phyloP scores from a whole-genome alignment of 2,329 filamentous ascomycete species.

The Ceratocystis colombiana region DNA sequence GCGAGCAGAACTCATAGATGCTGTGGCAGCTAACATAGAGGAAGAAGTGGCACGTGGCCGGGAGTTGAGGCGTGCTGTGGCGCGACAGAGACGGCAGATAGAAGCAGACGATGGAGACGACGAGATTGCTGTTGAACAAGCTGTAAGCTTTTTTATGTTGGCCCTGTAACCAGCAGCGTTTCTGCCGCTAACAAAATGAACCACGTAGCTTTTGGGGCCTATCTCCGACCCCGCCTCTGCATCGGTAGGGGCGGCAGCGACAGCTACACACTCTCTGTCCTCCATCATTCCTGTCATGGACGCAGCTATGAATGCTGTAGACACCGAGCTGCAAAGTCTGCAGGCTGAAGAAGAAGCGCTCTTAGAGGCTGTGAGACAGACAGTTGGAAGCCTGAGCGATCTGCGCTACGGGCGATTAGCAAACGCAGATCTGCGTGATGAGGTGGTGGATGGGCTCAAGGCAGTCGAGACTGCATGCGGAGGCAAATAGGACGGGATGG shows the following conservation, averaged over 20 bases:
- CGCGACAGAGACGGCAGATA: slow-evolving; percentile 38
- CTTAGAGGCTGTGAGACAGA: slow-evolving; percentile 51
- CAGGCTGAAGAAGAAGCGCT: slow-evolving; percentile 54
- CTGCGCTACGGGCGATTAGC: slow-evolving; percentile 68
- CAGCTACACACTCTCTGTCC: slow-evolving; percentile 47
- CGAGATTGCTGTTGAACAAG: slow-evolving; percentile 53
- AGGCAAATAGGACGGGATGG: slow-evolving; percentile 10
- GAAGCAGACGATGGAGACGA: slow-evolving; percentile 49
- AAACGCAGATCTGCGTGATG: slow-evolving; percentile 51
- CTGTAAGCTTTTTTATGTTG: slow-evolving; percentile 34
- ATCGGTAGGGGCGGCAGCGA: slow-evolving; percentile 34
- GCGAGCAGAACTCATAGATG: slow-evolving; percentile 57
- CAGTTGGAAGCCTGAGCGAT: slow-evolving; percentile 66
- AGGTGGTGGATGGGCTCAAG: slow-evolving; percentile 57
- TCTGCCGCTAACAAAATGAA: not conserved
- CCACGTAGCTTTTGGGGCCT: slow-evolving; percentile 8
- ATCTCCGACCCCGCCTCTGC: slow-evolving; percentile 30
- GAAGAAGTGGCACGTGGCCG: slow-evolving; percentile 44
- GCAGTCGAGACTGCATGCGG: slow-evolving; percentile 35
- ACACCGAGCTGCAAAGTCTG: slow-evolving; percentile 56
- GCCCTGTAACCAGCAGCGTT: not conserved
- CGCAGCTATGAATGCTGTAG: slow-evolving; percentile 52
- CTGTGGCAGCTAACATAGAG: slow-evolving; percentile 54
- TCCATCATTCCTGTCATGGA: slow-evolving; percentile 62
- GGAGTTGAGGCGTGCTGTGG: slow-evolving; percentile 48